A percentile compares a stretch with the other conserved stretches of the same genome.
Evolutionary conservation across 176 grass and related monocot species (phyloP).

Genomic region (Carex kokanica): DNA sequence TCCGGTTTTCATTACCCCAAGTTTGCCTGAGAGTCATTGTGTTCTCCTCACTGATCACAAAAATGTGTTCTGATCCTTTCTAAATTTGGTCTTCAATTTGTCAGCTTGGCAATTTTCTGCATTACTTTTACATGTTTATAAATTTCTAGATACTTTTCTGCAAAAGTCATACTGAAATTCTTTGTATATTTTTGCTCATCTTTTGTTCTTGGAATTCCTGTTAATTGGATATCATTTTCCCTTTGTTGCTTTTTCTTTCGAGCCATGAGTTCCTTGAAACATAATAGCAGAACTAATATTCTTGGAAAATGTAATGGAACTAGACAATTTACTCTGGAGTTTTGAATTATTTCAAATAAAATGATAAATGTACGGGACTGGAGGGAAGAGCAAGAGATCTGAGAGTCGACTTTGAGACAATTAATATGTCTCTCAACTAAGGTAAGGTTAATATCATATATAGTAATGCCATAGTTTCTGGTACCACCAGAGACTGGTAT

Average conservation of each 20-base stretch:
- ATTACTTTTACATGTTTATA: too few relatives aligned
- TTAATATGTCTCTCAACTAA: too few relatives aligned
- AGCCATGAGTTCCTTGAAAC: not conserved
- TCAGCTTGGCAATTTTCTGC: not conserved
- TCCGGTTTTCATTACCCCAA: not conserved
- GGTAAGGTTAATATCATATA: too few relatives aligned
- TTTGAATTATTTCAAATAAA: not conserved
- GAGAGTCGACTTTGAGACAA: too few relatives aligned
- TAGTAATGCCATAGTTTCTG: too few relatives aligned
- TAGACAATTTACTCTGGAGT: not conserved
- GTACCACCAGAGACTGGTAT: too few relatives aligned
- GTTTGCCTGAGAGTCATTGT: constrained; percentile 28
- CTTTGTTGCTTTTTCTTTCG: not conserved
- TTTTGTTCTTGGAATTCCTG: too few relatives aligned
- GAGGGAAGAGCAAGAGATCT: not conserved
- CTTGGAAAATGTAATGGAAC: not conserved
- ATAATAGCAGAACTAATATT: not conserved
- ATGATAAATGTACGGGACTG: not conserved
- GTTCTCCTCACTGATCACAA: constrained; percentile 50
- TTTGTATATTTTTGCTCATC: too few relatives aligned
- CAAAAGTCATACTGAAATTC: too few relatives aligned
- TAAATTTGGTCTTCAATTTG: not conserved
- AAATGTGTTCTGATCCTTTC: constrained; percentile 59
- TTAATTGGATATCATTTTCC: not conserved
- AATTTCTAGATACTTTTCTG: too few relatives aligned